Evolutionary conservation across 495 filamentous ascomycete species (phyloP).

Genomic region (Penicillium bovifimosum): DNA sequence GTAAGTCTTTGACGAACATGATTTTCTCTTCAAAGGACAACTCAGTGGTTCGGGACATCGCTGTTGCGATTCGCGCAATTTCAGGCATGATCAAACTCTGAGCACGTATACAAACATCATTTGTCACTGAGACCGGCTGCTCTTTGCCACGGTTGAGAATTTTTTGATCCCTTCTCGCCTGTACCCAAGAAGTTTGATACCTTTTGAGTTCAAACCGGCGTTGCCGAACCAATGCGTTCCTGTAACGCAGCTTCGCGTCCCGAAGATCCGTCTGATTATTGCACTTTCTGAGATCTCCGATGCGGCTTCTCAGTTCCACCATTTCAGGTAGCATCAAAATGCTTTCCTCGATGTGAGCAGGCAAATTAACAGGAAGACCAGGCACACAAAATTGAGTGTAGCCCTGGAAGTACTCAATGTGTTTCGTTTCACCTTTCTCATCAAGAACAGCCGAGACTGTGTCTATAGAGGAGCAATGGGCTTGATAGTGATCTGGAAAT

Average conservation of each 20-base stretch:
- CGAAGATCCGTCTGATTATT: too few relatives aligned
- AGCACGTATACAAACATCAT: slow-evolving; percentile 11
- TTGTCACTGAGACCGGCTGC: background rate
- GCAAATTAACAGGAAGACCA: slow-evolving; percentile 12
- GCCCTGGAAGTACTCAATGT: slow-evolving; percentile 21
- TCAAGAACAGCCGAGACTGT: slow-evolving; percentile 16
- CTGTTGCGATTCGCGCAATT: slow-evolving; percentile 10
- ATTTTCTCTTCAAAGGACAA: slow-evolving; percentile 12
- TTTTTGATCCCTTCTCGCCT: too few relatives aligned
- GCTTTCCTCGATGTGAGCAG: slow-evolving; percentile 7
- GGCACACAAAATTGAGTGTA: slow-evolving; percentile 14
- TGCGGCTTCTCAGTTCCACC: background rate
- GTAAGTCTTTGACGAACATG: slow-evolving; percentile 8
- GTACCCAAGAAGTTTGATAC: too few relatives aligned
- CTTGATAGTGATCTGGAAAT: slow-evolving; percentile 17
- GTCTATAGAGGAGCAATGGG: slow-evolving; percentile 19
- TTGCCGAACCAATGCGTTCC: too few relatives aligned
- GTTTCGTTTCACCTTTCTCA: slow-evolving; percentile 11
- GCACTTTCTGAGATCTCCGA: too few relatives aligned
- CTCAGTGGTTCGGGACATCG: slow-evolving; percentile 8
- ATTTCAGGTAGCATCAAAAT: background rate
- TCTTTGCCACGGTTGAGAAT: too few relatives aligned
- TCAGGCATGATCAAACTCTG: slow-evolving; percentile 14
- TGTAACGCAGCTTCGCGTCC: too few relatives aligned
- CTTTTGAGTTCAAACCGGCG: too few relatives aligned